Base-by-base conservation (phyloP, 345 rosid species). In the Anacardium occidentale region DNA sequence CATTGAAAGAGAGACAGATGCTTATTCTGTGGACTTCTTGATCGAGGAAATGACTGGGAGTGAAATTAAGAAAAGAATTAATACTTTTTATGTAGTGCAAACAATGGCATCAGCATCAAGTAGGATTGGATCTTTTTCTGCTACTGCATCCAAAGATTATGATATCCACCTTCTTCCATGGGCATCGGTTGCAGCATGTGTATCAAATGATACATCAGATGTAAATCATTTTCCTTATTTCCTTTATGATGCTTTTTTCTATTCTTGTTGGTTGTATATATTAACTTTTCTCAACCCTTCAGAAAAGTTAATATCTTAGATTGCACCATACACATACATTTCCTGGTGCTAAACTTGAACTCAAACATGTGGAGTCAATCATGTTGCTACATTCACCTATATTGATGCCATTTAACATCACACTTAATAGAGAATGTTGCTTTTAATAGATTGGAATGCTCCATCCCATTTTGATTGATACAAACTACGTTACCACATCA, bases 111-210 rank as follows among this genome's bases (percentile, higher is more conserved):
- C 97, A 4, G 50, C 84, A 24, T 83, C 90, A 67, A 89, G 96
- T 55, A 84, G 90, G 76, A 86, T 91, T 80, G 90, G 82, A 80
- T 79, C 87, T 62, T 90, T 91, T 80, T 90, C 98, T 40, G 88
- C 89, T 71, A 81, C 90, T 77, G 98, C 91, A 52, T 88, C 91
- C 76, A 87, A 85, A 83, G 98, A 94, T 67, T 91, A 91, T 82
- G 98, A 91, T 81, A 87, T 94, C 70, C 94, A 94, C 66, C 81
- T 94, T 69, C 82, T 90, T 71, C 98, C 98, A 26, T 94, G 98
- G 98, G 98, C 90, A 59, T 90, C 98, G 15, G 86, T 90, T 77
- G 98, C 98, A 47, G 98, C 98, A 26, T 91, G 98, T 80, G 64
- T 90, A 75, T 86, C 98, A 22, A 85, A 85, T 69, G 83, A 74